Percentiles rank a stretch among this genome's conserved stretches.
Evolutionary conservation across 768 basidiomycete genomes (phyloP).

Genomic region (Trametes meyenii): DNA sequence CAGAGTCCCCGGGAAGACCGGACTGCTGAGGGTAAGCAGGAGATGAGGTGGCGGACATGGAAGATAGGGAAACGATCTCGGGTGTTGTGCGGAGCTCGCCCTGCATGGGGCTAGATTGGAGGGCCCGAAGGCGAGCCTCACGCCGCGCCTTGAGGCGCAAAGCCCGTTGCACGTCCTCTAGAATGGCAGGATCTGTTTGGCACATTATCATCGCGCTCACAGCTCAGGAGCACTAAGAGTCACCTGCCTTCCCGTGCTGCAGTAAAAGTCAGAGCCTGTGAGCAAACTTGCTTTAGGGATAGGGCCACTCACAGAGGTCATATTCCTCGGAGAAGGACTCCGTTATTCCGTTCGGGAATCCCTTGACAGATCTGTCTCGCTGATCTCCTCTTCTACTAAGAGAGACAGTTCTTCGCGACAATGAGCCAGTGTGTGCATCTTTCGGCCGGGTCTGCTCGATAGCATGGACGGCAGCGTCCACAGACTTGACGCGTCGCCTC

Average conservation of each 20-base stretch:
- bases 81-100: slow-evolving; percentile 30
- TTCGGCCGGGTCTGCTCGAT: slow-evolving; percentile 8
- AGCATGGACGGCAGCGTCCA: slow-evolving; percentile 22
- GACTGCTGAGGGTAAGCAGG: slow-evolving; percentile 22
- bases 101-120: slow-evolving; percentile 21
- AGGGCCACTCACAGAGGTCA: slow-evolving; percentile 62
- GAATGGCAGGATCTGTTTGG: slow-evolving; percentile 68
- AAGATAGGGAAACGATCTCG: slow-evolving; percentile 34
- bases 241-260: slow-evolving; percentile 75
- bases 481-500: slow-evolving; percentile 37
- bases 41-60: slow-evolving; percentile 37
- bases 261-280: slow-evolving; percentile 11
- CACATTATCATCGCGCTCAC: neutral
- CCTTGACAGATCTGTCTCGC: slow-evolving; percentile 10
- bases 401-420: slow-evolving; percentile 9
- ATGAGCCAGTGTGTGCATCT: neutral
- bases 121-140: slow-evolving; percentile 59
- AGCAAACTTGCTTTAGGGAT: neutral
- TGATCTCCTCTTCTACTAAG: slow-evolving; percentile 17
- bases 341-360: slow-evolving; percentile 8
- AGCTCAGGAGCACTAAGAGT: too few species aligned
- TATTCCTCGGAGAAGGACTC: slow-evolving; percentile 73
- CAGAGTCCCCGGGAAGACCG: slow-evolving; percentile 36
- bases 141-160: slow-evolving; percentile 73
- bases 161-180: slow-evolving; percentile 80